Percentiles rank a stretch among this genome's conserved stretches.
Conservation (phyloP, 2,329 filamentous ascomycete genomes). For the Colletotrichum salicis region DNA sequence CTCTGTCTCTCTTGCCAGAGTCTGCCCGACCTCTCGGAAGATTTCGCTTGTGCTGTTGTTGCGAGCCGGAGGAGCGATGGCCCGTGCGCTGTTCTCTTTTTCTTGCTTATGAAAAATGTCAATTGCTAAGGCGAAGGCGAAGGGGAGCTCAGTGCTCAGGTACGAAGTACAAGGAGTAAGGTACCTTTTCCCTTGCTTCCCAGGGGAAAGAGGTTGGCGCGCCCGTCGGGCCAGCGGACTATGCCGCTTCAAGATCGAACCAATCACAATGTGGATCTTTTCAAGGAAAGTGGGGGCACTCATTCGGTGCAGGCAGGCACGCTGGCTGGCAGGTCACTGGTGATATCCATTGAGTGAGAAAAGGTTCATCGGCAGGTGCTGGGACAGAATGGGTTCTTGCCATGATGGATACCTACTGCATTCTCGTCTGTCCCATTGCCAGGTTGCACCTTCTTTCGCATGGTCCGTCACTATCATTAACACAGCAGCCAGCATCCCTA, state of each 20-base stretch:
- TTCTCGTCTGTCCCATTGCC: neutral
- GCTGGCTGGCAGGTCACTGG: no score
- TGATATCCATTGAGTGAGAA: neutral
- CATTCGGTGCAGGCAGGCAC: neutral
- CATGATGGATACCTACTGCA: neutral
- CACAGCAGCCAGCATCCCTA: neutral
- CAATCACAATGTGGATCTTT: neutral
- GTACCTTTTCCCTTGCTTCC: neutral
- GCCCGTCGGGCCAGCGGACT: neutral
- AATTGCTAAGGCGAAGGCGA: neutral
- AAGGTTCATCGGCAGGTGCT: neutral
- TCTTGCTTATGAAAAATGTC: constrained; percentile 17
- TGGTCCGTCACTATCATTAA: neutral
- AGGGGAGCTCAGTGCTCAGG: neutral
- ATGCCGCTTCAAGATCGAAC: constrained; percentile 11
- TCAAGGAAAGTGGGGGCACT: neutral
- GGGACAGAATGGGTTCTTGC: neutral
- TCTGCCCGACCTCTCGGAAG: constrained; percentile 51
- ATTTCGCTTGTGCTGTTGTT: constrained; percentile 49
- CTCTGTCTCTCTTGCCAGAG: constrained; percentile 16
- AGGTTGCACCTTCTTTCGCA: neutral
- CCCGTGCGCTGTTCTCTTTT: constrained; percentile 17
- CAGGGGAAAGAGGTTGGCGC: constrained; percentile 8
- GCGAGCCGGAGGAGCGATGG: constrained; percentile 34
- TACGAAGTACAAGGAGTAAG: neutral